Conservation (phyloP, 2,329 filamentous ascomycete genomes). For the Ceratocystis alfenasii region DNA sequence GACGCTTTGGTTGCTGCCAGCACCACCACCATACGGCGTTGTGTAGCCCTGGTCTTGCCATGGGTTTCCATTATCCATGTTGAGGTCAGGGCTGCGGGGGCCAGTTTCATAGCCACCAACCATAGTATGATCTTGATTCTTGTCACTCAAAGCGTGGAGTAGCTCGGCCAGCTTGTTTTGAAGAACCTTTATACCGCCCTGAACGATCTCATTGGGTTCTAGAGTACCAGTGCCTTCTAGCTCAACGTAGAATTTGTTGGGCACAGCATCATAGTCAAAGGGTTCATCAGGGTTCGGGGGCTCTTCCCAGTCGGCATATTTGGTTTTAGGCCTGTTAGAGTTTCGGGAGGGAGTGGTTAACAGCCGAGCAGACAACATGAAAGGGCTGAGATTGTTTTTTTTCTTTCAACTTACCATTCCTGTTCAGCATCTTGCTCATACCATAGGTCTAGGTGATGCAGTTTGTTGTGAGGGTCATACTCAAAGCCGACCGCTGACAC, state of each 20-base stretch:
- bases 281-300: slow-evolving; percentile 68
- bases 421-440: slow-evolving; percentile 68
- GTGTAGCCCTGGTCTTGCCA: slow-evolving; percentile 56
- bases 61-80: slow-evolving; percentile 45
- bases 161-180: slow-evolving; percentile 82
- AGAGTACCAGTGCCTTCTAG: slow-evolving; percentile 81
- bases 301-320: slow-evolving; percentile 70
- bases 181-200: slow-evolving; percentile 75
- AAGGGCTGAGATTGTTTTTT: not conserved
- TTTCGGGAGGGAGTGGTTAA: slow-evolving; percentile 27
- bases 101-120: slow-evolving; percentile 45
- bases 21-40: slow-evolving; percentile 50
- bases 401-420: slow-evolving; percentile 59
- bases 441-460: slow-evolving; percentile 87
- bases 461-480: slow-evolving; percentile 95
- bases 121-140: slow-evolving; percentile 34
- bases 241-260: slow-evolving; percentile 81
- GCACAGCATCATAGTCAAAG: slow-evolving; percentile 83
- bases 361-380: not conserved
- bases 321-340: slow-evolving; percentile 57
- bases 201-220: slow-evolving; percentile 79
- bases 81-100: slow-evolving; percentile 53
- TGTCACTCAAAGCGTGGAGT: slow-evolving; percentile 49
- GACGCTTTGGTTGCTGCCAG: slow-evolving; percentile 43
- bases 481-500: slow-evolving; percentile 89